These are phyloP conservation scores for Populus ilicifolia DNA, from an alignment of 345 rosid species.

Conservation along the genomic window DNA sequence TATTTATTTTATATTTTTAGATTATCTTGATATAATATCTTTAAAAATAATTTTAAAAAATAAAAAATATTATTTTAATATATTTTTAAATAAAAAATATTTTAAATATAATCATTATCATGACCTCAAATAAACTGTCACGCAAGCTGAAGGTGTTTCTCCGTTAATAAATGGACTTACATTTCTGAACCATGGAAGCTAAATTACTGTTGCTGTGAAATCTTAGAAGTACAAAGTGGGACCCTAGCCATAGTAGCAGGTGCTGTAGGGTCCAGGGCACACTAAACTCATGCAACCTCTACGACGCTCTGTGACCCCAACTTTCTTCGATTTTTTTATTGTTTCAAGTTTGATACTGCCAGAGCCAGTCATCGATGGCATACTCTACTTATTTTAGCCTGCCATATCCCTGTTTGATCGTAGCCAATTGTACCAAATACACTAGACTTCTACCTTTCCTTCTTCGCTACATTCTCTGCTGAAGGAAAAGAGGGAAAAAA, in stretches of 20 bases:
- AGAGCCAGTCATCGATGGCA: slow-evolving; percentile 31
- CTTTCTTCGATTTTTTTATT: slow-evolving; percentile 13
- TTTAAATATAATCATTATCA: too few species aligned
- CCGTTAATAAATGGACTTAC: slow-evolving; percentile 8
- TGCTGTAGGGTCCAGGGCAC: not conserved
- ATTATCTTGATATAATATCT: too few species aligned
- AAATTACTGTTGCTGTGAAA: slow-evolving; percentile 4
- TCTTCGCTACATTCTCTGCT: not conserved
- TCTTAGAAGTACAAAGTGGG: slow-evolving; percentile 9
- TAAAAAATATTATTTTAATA: too few species aligned
- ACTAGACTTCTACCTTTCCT: not conserved
- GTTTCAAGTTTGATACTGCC: slow-evolving; percentile 21
- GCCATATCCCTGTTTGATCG: not conserved
- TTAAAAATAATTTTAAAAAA: too few species aligned
- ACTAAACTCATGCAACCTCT: slow-evolving; percentile 12
- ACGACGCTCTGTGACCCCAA: not conserved
- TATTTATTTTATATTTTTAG: too few species aligned
- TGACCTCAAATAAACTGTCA: too few species aligned
- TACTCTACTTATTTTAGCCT: slow-evolving; percentile 29
- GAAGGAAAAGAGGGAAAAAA: not conserved
- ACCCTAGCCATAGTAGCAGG: slow-evolving; percentile 8
- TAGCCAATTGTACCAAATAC: slow-evolving; percentile 29
- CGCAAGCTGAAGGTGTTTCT: not conserved
- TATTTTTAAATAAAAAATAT: too few species aligned
- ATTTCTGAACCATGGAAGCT: not conserved